These are phyloP conservation scores for Plasmodiophora brassicae DNA, from an alignment of 208 protist genomes.

Conservation along the genomic window DNA sequence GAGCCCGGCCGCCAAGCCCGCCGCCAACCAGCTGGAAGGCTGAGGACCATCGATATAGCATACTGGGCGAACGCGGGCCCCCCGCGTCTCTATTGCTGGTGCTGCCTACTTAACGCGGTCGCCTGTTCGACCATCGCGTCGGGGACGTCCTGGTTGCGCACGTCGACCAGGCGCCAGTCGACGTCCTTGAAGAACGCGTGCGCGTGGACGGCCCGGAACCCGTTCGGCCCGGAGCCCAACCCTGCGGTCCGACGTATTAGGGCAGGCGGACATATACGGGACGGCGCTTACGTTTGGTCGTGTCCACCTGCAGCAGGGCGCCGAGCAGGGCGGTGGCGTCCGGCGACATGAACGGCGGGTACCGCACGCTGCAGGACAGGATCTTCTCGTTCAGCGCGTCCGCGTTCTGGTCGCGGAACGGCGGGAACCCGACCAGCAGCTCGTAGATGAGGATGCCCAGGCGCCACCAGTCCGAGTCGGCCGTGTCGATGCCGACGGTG, in stretches of 20 bases:
- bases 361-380: neutral
- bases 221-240: neutral
- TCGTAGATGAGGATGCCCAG: conserved; percentile 72
- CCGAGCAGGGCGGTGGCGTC: neutral
- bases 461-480: conserved; percentile 72
- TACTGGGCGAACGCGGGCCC: no score
- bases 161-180: neutral
- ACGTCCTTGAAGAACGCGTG: neutral
- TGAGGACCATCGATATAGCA: no score
- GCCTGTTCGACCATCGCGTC: no score
- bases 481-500: conserved; percentile 51
- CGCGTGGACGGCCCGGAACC: neutral
- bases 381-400: conserved; percentile 63
- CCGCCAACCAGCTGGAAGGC: no score
- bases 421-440: conserved; percentile 67
- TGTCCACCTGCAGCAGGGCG: neutral
- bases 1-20: no score
- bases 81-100: no score
- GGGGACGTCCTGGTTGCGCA: neutral
- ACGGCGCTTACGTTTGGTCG: neutral
- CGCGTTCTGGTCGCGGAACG: conserved; percentile 64
- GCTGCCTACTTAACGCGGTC: no score
- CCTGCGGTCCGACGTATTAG: no score
- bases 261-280: no score
- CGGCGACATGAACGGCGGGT: neutral